Percentiles rank a stretch among this genome's conserved stretches.
phyloP scores from a whole-genome alignment of 306 rosid species.

The apple (Malus domestica) region ASM211411v1 NC_041790.1:2695501-2696000 shows the following conservation, averaged over 20 bases:
- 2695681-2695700: background rate
- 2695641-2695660: too few relatives aligned
- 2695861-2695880: constrained; percentile 56
- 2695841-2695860: constrained; percentile 55
- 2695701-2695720: constrained; percentile 81
- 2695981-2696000: background rate
- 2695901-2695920: constrained; percentile 41
- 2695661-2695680: background rate
- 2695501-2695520: constrained; percentile 30
- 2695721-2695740: constrained; percentile 72
- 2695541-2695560: constrained; percentile 51
- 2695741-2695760: constrained; percentile 67
- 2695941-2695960: constrained; percentile 44
- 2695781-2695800: constrained; percentile 72
- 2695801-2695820: constrained; percentile 63
- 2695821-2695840: constrained; percentile 75
- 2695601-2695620: background rate
- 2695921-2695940: constrained; percentile 51
- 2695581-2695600: background rate
- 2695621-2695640: background rate
- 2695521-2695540: constrained; percentile 40
- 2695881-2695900: constrained; percentile 56
- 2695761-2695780: constrained; percentile 57
- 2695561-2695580: background rate
- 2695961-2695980: constrained; percentile 18